These are phyloP conservation scores for Pseudevernia furfuracea DNA, from an alignment of 495 filamentous ascomycete genomes.

Conservation along the genomic window DNA sequence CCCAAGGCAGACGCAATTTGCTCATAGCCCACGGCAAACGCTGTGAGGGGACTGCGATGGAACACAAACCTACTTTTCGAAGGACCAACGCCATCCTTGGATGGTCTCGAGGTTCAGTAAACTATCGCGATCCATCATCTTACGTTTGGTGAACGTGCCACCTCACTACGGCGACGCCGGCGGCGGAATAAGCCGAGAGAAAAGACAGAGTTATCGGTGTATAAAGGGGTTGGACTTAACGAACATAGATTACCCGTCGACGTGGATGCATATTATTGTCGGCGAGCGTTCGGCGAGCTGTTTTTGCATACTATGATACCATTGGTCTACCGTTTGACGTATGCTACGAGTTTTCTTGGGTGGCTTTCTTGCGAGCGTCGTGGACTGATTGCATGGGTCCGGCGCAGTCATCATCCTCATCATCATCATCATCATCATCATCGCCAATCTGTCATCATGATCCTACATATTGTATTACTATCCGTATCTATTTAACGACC, in stretches of 20 bases:
- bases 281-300: neutral
- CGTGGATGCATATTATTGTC: conserved; percentile 6
- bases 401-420: conserved; percentile 1
- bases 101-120: neutral
- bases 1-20: conserved; percentile 5
- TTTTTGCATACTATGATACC: conserved; percentile 17
- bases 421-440: too few species aligned
- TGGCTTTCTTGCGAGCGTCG: neutral
- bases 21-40: conserved; percentile 13
- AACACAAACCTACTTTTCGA: neutral
- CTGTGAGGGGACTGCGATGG: neutral
- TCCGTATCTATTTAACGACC: neutral
- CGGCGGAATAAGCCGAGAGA: neutral
- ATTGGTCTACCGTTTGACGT: conserved; percentile 1
- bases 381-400: conserved; percentile 6
- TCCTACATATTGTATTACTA: neutral
- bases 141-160: neutral
- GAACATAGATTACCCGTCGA: conserved; percentile 6
- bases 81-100: neutral
- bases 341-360: neutral
- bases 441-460: neutral
- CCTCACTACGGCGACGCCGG: neutral
- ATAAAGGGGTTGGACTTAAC: conserved; percentile 1
- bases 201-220: neutral
- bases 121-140: neutral